These are phyloP conservation scores for Auricularia heimuer DNA, from an alignment of 768 basidiomycete species.

Conservation along the genomic window DNA sequence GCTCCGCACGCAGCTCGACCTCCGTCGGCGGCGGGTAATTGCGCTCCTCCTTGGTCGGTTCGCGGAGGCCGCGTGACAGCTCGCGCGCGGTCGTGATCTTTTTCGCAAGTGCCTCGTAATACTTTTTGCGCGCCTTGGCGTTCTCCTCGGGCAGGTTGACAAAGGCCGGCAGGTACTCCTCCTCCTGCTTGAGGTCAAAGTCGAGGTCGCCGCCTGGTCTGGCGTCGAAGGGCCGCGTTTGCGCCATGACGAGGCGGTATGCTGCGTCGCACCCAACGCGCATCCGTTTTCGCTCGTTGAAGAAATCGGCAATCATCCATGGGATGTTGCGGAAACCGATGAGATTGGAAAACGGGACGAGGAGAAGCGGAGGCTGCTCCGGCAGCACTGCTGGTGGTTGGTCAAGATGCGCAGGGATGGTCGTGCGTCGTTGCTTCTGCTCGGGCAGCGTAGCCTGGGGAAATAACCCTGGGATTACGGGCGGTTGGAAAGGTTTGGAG, in stretches of 20 bases:
- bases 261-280: slow-evolving; percentile 72
- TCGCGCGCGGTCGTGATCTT: slow-evolving; percentile 65
- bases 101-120: slow-evolving; percentile 60
- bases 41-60: slow-evolving; percentile 78
- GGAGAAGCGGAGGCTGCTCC: slow-evolving; percentile 66
- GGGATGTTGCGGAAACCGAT: slow-evolving; percentile 81
- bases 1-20: slow-evolving; percentile 78
- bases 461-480: slow-evolving; percentile 14
- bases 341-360: slow-evolving; percentile 64
- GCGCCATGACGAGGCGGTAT: slow-evolving; percentile 54
- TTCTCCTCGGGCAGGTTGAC: slow-evolving; percentile 44
- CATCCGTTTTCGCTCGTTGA: slow-evolving; percentile 81
- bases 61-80: slow-evolving; percentile 61
- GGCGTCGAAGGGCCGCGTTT: slow-evolving; percentile 50
- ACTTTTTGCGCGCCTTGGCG: slow-evolving; percentile 59
- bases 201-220: slow-evolving; percentile 49
- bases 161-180: slow-evolving; percentile 57
- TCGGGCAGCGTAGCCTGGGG: slow-evolving; percentile 13
- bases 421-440: slow-evolving; percentile 10
- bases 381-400: slow-evolving; percentile 53
- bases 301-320: slow-evolving; percentile 84
- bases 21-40: slow-evolving; percentile 76
- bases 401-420: slow-evolving; percentile 15
- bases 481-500: slow-evolving; percentile 26
- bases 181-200: slow-evolving; percentile 60